Percentiles rank a stretch among this genome's conserved stretches.
Evolutionary conservation across 768 basidiomycete species (phyloP).

Genomic region (Pholiota microspora): DNA sequence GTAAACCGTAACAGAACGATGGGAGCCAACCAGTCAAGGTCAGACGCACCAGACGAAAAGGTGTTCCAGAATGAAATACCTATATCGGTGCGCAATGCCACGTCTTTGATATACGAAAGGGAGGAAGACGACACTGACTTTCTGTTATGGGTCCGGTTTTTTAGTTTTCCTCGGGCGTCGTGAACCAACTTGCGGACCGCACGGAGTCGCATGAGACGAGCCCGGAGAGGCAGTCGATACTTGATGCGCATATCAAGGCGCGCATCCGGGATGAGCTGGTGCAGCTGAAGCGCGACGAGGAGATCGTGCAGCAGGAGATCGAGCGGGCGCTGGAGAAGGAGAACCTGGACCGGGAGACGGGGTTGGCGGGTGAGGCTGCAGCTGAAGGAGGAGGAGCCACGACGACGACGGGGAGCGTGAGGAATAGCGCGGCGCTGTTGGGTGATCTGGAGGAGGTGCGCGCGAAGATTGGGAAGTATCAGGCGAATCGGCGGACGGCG

Average conservation of each 20-base stretch:
- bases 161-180: slow-evolving; percentile 82
- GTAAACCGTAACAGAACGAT: slow-evolving; percentile 32
- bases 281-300: slow-evolving; percentile 67
- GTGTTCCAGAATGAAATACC: slow-evolving; percentile 54
- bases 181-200: slow-evolving; percentile 73
- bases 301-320: slow-evolving; percentile 67
- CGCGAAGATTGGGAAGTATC: slow-evolving; percentile 69
- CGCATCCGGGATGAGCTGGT: slow-evolving; percentile 70
- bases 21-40: slow-evolving; percentile 71
- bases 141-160: background rate
- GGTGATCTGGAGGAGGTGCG: slow-evolving; percentile 77
- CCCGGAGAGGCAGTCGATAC: slow-evolving; percentile 66
- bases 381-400: slow-evolving; percentile 33
- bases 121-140: no score
- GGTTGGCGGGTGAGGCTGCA: slow-evolving; percentile 43
- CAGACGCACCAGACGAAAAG: slow-evolving; percentile 48
- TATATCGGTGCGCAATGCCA: slow-evolving; percentile 44
- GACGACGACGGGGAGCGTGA: slow-evolving; percentile 39
- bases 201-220: slow-evolving; percentile 56
- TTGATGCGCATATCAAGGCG: slow-evolving; percentile 72
- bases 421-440: slow-evolving; percentile 59
- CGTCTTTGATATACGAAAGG: background rate
- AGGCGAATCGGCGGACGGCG: slow-evolving; percentile 49
- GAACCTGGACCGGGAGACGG: slow-evolving; percentile 76
- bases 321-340: slow-evolving; percentile 82